Evolutionary conservation across 768 basidiomycete genomes (phyloP), one percentile per base, ranked within the genome.

Genomic region (Lactarius quietus): DNA sequence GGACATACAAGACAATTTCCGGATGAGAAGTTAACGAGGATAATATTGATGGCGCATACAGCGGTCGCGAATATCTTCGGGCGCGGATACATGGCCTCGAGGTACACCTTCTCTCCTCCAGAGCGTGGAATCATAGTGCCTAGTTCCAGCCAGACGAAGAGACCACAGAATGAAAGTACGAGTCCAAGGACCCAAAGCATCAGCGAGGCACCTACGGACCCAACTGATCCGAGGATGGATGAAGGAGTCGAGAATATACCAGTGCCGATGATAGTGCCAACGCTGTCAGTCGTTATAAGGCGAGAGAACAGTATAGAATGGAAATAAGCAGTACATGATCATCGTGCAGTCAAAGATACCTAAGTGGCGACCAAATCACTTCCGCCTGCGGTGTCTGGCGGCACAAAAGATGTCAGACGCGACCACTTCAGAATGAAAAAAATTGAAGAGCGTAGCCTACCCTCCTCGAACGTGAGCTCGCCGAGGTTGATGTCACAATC

Each of bases 211-310:
- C 85, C 86, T 20, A 86, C 75, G 7, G 84, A 85, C 15, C 81
- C 82, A 0, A 86, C 85, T 0, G 83, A 82, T 0, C 73, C 77
- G 35, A 87, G 78, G 69, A 87, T 86, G 0, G 82, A 82, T 0
- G 84, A 84, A 0, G 85, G 86, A 0, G 85, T 86, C 1, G 84
- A 84, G 74, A 86, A 86, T 65, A 87, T 86, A n/a, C 84, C 85
- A 0, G 85, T 86, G 0, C 85, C 84, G 67, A 86, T 85, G 63
- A 86, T 84, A 29, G 79, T 78, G 0, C 84, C 84, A 31, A 85
- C 79, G 39, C 81, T 79, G 61, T 15, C 45, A 29, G 41, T 18
- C 2, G 14, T 33, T 14, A 20, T 61, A 20, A 23, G 36, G 36
- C 29, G 54, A 54, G 18, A 65, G 12, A 29, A 28, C 12, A 28